Percentiles rank a stretch among this genome's conserved stretches.
These are phyloP conservation scores for Babesia gibsoni DNA, from an alignment of 169 alveolate species.

Conservation along the genomic window DNA sequence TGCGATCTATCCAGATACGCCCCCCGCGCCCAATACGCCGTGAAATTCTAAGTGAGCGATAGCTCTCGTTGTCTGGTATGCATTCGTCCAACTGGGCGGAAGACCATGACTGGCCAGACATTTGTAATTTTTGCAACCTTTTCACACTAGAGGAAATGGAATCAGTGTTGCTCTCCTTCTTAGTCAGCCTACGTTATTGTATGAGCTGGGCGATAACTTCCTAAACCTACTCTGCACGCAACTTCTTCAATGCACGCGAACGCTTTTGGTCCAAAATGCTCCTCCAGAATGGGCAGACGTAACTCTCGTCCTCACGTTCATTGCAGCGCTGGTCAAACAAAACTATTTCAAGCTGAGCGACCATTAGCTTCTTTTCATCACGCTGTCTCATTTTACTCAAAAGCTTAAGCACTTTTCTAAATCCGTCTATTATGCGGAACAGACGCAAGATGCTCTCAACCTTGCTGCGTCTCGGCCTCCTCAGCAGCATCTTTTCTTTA, in stretches of 20 bases:
- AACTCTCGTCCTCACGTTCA: constrained; percentile 75
- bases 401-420: constrained; percentile 71
- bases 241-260: constrained; percentile 25
- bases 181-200: background rate
- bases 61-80: constrained; percentile 40
- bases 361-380: constrained; percentile 80
- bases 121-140: background rate
- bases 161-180: background rate
- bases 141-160: constrained; percentile 2
- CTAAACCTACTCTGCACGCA: constrained; percentile 22
- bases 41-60: constrained; percentile 42
- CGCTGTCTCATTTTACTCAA: constrained; percentile 81
- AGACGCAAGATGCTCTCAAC: constrained; percentile 71
- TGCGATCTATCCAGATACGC: constrained; percentile 63
- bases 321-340: constrained; percentile 79
- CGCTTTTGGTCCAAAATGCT: constrained; percentile 75
- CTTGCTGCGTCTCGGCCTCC: constrained; percentile 79
- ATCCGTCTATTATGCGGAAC: constrained; percentile 78
- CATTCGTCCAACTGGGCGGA: background rate
- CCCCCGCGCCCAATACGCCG: constrained; percentile 67
- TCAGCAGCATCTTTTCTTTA: constrained; percentile 81
- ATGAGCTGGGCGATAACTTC: background rate
- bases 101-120: background rate
- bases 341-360: constrained; percentile 75
- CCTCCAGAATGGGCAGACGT: constrained; percentile 82